Base-by-base conservation (phyloP, 768 basidiomycete species). In the Russula emetica region DNA sequence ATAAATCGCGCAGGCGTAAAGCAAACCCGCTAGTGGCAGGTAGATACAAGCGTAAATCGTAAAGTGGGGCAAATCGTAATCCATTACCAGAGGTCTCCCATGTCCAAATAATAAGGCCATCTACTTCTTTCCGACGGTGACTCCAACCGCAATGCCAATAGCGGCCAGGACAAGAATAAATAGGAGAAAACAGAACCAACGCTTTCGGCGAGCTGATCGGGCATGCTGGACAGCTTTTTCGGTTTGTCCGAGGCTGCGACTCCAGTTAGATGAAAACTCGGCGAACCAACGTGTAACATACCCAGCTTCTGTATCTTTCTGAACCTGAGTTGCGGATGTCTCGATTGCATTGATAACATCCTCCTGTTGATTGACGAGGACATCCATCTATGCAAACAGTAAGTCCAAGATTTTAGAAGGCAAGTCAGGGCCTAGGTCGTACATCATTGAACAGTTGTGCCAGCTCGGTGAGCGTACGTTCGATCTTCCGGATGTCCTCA, bases 391-490 rank as follows among this genome's bases (percentile, higher is more conserved):
- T 1, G 50, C 58, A 24, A 60, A 30, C 55, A n/a, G 63, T 58
- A 49, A 54, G 55, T 30, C 13, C 26, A 51, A 16, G 40, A n/a
- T 57, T 50, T 56, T 26, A 50, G 13, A 51, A 20, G 26, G 32
- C 32, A 7, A 49, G 40, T 28, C 6, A 32, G 67, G 56, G 45
- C 56, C 40, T 22, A 53, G 32, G 32, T 67, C 81, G 28, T 63
- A 90, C 91, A 70, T 98, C 94, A 66, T 80, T 84, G 76, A 95
- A 94, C 69, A 98, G 75, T 71, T 92, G 90, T 4, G 90, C 91
- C 55, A 98, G 80, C 73, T 96, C 92, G n/a, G 83, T 87, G 53
- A 96, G 76, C 4, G 94, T 97, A 69, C 83, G 80, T 74, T 96
- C 93, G 72, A 96, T 92, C 73, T 83, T 85, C 68, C 82, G 81